A percentile compares a stretch with the other conserved stretches of the same genome.
phyloP scores from a whole-genome alignment of 257 asterid species.

The Dorcoceras hygrometricum region DNA sequence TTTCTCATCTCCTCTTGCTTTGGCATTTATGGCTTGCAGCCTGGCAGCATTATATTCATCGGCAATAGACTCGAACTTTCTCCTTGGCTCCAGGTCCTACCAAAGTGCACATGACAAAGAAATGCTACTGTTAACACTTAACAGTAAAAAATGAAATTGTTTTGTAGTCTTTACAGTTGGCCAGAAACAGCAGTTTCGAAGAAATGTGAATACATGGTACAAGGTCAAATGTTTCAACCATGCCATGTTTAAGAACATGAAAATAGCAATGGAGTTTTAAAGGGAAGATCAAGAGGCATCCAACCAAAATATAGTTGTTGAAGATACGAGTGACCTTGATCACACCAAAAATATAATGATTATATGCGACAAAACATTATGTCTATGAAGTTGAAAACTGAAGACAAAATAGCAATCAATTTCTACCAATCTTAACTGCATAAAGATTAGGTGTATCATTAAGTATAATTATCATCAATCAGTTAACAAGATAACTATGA shows the following conservation, averaged over 20 bases:
- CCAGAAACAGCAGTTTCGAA: slow-evolving; percentile 1
- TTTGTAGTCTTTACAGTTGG: slow-evolving; percentile 13
- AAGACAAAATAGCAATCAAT: slow-evolving; percentile 2
- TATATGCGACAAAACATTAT: slow-evolving; percentile 15
- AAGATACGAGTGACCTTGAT: slow-evolving; percentile 20
- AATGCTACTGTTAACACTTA: slow-evolving; percentile 18
- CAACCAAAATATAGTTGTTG: background rate
- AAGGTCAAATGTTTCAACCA: slow-evolving; percentile 8
- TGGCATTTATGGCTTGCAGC: slow-evolving; percentile 74
- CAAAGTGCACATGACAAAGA: slow-evolving; percentile 21
- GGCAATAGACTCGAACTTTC: slow-evolving; percentile 52
- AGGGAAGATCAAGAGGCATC: background rate
- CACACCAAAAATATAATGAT: slow-evolving; percentile 9
- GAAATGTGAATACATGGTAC: background rate
- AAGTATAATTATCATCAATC: slow-evolving; percentile 3
- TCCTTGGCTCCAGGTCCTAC: slow-evolving; percentile 62
- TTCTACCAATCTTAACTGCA: slow-evolving; percentile 2
- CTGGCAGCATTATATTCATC: slow-evolving; percentile 83
- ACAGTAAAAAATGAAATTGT: slow-evolving; percentile 6
- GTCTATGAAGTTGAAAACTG: slow-evolving; percentile 5
- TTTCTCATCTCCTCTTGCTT: slow-evolving; percentile 77
- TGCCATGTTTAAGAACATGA: slow-evolving; percentile 5
- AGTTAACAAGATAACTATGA: slow-evolving; percentile 16
- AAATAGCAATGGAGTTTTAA: slow-evolving; percentile 1
- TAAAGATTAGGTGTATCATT: slow-evolving; percentile 12